phyloP scores from a whole-genome alignment of 2,329 filamentous ascomycete genomes.

The Aschersonia sp. region DNA sequence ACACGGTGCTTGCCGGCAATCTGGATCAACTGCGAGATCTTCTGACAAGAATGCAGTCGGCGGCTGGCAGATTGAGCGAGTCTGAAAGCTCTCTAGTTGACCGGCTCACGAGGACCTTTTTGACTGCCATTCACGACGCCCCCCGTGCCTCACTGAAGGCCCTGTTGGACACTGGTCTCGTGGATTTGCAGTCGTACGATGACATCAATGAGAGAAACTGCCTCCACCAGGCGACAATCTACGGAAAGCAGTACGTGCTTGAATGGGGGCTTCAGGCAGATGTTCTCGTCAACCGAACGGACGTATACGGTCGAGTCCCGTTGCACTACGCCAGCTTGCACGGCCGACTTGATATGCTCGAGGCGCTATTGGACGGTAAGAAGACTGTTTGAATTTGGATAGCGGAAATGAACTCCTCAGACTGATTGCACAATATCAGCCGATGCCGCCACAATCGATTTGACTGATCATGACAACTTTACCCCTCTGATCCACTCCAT shows the following conservation, averaged over 20 bases:
- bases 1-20: slow-evolving; percentile 76
- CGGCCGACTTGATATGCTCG: slow-evolving; percentile 72
- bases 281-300: slow-evolving; percentile 66
- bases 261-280: slow-evolving; percentile 58
- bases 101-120: slow-evolving; percentile 76
- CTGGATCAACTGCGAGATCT: slow-evolving; percentile 65
- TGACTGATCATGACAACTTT: slow-evolving; percentile 93
- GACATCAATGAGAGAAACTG: slow-evolving; percentile 97
- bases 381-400: background rate
- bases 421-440: slow-evolving; percentile 21
- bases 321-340: slow-evolving; percentile 96
- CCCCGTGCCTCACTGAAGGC: slow-evolving; percentile 61
- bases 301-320: slow-evolving; percentile 88
- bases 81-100: slow-evolving; percentile 47
- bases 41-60: slow-evolving; percentile 53
- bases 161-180: slow-evolving; percentile 65
- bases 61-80: slow-evolving; percentile 36
- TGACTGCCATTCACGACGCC: slow-evolving; percentile 78
- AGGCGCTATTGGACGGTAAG: slow-evolving; percentile 53
- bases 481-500: slow-evolving; percentile 92
- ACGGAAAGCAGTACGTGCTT: slow-evolving; percentile 69
- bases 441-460: slow-evolving; percentile 63
- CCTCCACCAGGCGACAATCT: slow-evolving; percentile 91
- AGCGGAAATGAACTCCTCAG: no score
- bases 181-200: slow-evolving; percentile 87